These are phyloP conservation scores for Lycium barbarum DNA, from an alignment of 257 asterid species.

Conservation along the genomic window DNA sequence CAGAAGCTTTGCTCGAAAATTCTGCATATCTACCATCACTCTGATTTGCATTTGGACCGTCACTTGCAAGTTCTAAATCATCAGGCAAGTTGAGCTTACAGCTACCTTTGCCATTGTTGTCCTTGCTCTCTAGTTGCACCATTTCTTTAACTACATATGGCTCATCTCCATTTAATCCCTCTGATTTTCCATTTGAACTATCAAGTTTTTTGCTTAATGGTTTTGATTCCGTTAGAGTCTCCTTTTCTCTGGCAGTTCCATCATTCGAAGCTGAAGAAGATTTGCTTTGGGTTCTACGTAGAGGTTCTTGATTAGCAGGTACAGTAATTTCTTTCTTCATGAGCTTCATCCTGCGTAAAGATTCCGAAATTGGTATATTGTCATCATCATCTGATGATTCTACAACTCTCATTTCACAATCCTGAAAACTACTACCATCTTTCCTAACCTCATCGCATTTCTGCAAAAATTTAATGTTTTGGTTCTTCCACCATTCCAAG, in stretches of 20 bases:
- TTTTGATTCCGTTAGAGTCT: background rate
- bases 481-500: slow-evolving; percentile 43
- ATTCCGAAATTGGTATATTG: background rate
- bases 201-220: background rate
- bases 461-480: background rate
- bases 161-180: background rate
- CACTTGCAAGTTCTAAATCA: background rate
- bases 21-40: background rate
- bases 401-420: background rate
- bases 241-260: background rate
- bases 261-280: slow-evolving; percentile 4
- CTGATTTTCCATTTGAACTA: background rate
- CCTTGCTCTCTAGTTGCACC: background rate
- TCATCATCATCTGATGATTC: background rate
- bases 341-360: background rate
- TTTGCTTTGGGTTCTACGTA: background rate
- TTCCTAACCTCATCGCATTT: background rate
- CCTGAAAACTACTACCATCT: background rate
- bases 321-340: background rate
- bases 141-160: background rate
- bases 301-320: background rate
- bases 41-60: background rate
- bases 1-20: background rate
- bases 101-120: background rate
- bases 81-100: background rate